Evolutionary conservation across 768 basidiomycete genomes (phyloP).

Genomic region (Sistotremastrum suecicum): DNA sequence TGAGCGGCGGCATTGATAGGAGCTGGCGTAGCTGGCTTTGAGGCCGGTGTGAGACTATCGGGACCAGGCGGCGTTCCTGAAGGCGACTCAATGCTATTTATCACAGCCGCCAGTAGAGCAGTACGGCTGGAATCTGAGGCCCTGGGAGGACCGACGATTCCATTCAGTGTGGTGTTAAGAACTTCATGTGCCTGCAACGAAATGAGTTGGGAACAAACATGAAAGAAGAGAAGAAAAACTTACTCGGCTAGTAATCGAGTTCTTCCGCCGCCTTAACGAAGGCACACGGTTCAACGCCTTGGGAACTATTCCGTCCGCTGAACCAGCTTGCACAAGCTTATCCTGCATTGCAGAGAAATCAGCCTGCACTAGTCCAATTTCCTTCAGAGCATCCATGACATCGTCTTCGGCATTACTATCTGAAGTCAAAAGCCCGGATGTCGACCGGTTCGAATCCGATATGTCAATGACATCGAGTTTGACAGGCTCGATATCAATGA

Average conservation of each 20-base stretch:
- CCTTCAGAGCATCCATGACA: constrained; percentile 51
- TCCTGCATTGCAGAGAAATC: constrained; percentile 68
- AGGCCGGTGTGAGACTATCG: constrained; percentile 11
- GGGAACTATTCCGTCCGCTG: constrained; percentile 39
- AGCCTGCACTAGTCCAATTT: constrained; percentile 51
- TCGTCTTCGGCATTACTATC: constrained; percentile 34
- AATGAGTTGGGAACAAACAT: constrained; percentile 4
- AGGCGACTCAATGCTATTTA: constrained; percentile 36
- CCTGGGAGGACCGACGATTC: constrained; percentile 17
- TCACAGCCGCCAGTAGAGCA: constrained; percentile 51
- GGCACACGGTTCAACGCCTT: constrained; percentile 49
- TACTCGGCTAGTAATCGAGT: constrained; percentile 49
- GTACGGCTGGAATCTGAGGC: constrained; percentile 29
- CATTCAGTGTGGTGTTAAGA: constrained; percentile 35
- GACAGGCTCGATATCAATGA: constrained; percentile 41
- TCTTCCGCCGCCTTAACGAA: constrained; percentile 61
- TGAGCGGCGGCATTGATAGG: constrained; percentile 4
- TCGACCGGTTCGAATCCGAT: constrained; percentile 34
- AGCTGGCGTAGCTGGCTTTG: background rate
- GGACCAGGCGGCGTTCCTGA: constrained; percentile 9
- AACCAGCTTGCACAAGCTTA: constrained; percentile 51
- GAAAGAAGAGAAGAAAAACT: constrained; percentile 6
- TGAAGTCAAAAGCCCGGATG: constrained; percentile 36
- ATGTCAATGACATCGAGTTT: constrained; percentile 50
- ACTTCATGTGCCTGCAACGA: constrained; percentile 35